A percentile compares a stretch with the other conserved stretches of the same genome.
phyloP scores from a whole-genome alignment of 208 protist species.

The Trypanosoma boissoni region DNA sequence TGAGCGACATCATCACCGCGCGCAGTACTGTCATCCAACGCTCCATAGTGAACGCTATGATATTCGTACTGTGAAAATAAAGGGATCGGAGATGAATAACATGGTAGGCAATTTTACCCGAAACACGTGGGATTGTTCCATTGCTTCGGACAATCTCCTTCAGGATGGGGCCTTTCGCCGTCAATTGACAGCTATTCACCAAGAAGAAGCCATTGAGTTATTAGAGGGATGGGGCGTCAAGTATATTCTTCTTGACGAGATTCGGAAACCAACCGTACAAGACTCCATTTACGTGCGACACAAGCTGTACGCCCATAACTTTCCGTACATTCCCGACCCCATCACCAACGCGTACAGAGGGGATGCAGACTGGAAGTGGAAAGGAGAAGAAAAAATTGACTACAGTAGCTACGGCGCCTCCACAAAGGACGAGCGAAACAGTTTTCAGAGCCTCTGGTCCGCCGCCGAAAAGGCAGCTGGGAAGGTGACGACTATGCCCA shows the following conservation, averaged over 20 bases:
- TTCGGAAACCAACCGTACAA: constrained; percentile 67
- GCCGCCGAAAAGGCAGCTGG: constrained; percentile 16
- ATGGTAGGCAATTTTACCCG: constrained; percentile 58
- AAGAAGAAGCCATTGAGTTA: constrained; percentile 62
- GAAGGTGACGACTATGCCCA: neutral
- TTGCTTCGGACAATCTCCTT: constrained; percentile 54
- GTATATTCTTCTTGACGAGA: constrained; percentile 81
- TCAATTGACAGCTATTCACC: constrained; percentile 37
- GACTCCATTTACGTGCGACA: constrained; percentile 79
- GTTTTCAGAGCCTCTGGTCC: constrained; percentile 31
- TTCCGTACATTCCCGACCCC: constrained; percentile 69
- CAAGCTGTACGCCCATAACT: constrained; percentile 76
- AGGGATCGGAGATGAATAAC: constrained; percentile 54
- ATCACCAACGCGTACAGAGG: constrained; percentile 67
- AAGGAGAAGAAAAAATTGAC: constrained; percentile 68
- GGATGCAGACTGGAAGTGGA: constrained; percentile 85
- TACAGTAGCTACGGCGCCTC: constrained; percentile 70
- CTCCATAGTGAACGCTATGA: constrained; percentile 40
- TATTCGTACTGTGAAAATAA: constrained; percentile 58
- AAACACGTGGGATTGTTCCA: constrained; percentile 55
- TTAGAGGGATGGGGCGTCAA: constrained; percentile 80
- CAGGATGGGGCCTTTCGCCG: constrained; percentile 45
- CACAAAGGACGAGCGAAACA: constrained; percentile 36
- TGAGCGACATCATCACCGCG: constrained; percentile 54
- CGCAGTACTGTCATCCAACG: constrained; percentile 60